Evolutionary conservation across 2,329 filamentous ascomycete species (phyloP), one percentile per base, ranked within the genome.

Genomic region (Cordyceps militaris): DNA sequence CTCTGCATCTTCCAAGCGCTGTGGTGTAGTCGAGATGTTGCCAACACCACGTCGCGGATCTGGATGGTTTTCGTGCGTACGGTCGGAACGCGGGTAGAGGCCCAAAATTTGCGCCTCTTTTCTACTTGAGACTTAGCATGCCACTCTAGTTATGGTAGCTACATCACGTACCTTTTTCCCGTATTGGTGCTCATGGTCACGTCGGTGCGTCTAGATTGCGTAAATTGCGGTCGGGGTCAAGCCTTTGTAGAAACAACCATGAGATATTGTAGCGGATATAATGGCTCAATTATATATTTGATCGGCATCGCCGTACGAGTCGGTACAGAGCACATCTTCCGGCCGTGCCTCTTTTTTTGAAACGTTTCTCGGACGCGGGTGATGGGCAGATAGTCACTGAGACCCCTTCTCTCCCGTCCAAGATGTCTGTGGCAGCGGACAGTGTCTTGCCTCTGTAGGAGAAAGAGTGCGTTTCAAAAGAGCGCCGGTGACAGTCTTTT

Each of bases 401-500:
- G 21, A n/a, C 51, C 40, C 51, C 42, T 23, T 21, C 5, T 24
- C 49, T n/a, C 34, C 49, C 48, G 21, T 40, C 2, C 44, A 13
- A 4, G 14, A 4, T 10, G 42, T 24, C 30, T 28, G 16, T 42
- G 13, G 28, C 30, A 28, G 51, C 21, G 30, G 23, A 23, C 24
- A 38, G n/a, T 26, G 53, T 38, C 30, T 48, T 48, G 43, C 5
- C 53, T 56, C 34, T 38, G 53, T 46, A 48, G 23, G 43, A 40
- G n/a, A 48, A 48, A 30, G 9, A 56, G 30, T 28, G 16, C 13
- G 53, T 56, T 56, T 56, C 53, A 56, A 40, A 32, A n/a, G n/a
- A n/a, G 3, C 23, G 28, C 11, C n/a, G 6, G n/a, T 28, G 36
- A 19, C 19, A 11, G 11, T 19, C 5, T 38, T 36, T 16, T 6